These are phyloP conservation scores for Samsoniella hepiali DNA, from an alignment of 2,329 filamentous ascomycete genomes.

Conservation along the genomic window DNA sequence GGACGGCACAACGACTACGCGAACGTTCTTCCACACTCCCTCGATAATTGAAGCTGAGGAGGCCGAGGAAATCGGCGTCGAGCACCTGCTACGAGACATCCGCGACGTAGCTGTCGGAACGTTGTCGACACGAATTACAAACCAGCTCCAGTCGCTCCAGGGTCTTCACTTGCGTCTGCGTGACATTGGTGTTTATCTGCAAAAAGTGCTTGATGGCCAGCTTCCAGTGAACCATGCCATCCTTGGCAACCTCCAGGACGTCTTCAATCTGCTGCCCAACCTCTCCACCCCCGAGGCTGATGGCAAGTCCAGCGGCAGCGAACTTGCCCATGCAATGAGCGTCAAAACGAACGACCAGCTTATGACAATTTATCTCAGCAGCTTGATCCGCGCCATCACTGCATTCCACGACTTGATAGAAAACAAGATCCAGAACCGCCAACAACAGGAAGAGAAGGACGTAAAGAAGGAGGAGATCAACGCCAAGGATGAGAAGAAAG, in stretches of 20 bases:
- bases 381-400: constrained; percentile 93
- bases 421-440: constrained; percentile 99
- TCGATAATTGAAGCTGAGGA: constrained; percentile 99
- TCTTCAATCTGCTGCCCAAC: constrained; percentile 97
- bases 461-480: constrained; percentile 71
- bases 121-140: constrained; percentile 92
- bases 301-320: constrained; percentile 65
- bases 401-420: constrained; percentile 99
- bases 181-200: constrained; percentile 92
- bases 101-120: constrained; percentile 97
- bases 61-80: constrained; percentile 97
- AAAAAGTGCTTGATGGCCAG: constrained; percentile 90
- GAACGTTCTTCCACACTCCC: constrained; percentile 97
- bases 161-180: constrained; percentile 90
- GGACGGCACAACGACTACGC: constrained; percentile 95
- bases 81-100: constrained; percentile 96
- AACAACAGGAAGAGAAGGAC: constrained; percentile 95
- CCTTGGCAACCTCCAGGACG: constrained; percentile 95
- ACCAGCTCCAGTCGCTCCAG: constrained; percentile 95
- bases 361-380: constrained; percentile 97
- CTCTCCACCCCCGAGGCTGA: constrained; percentile 77
- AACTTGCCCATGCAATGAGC: constrained; percentile 94
- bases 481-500: constrained; percentile 58
- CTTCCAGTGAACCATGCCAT: constrained; percentile 97
- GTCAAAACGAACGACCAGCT: constrained; percentile 99